Evolutionary conservation across 352 stramenopile genomes (phyloP).

Genomic region (Globisporangium spinosum): DNA sequence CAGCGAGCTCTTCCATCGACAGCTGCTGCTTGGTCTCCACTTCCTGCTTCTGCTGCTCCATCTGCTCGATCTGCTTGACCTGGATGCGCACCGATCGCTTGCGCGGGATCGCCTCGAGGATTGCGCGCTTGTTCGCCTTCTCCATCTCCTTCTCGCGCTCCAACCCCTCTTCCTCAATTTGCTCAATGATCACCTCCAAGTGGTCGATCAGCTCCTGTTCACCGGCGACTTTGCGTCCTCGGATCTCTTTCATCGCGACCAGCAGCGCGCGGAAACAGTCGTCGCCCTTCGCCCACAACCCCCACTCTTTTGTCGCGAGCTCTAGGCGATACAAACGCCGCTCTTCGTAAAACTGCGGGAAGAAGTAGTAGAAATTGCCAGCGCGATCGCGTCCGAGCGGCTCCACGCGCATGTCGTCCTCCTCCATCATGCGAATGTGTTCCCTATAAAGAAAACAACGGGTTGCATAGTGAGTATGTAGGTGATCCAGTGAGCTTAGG

Average conservation of each 20-base stretch:
- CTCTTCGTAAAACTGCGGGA: slow-evolving; percentile 85
- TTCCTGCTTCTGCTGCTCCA: slow-evolving; percentile 71
- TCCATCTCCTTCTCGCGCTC: slow-evolving; percentile 54
- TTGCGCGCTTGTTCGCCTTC: slow-evolving; percentile 69
- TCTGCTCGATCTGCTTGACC: slow-evolving; percentile 79
- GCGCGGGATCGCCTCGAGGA: slow-evolving; percentile 79
- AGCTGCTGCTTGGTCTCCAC: slow-evolving; percentile 51
- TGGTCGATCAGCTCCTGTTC: slow-evolving; percentile 78
- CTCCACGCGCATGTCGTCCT: slow-evolving; percentile 78
- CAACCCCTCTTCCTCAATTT: slow-evolving; percentile 63
- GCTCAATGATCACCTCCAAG: slow-evolving; percentile 75
- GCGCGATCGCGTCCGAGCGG: slow-evolving; percentile 68
- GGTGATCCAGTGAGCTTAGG: background rate
- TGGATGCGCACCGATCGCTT: slow-evolving; percentile 82
- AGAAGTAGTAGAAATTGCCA: slow-evolving; percentile 81
- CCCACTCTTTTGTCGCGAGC: slow-evolving; percentile 45
- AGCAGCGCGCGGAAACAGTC: slow-evolving; percentile 56
- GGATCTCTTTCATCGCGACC: slow-evolving; percentile 48
- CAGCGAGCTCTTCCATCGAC: slow-evolving; percentile 57
- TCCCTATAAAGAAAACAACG: slow-evolving; percentile 31
- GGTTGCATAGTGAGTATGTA: background rate
- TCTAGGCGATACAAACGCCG: slow-evolving; percentile 70
- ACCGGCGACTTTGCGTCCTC: slow-evolving; percentile 60
- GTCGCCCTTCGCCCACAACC: slow-evolving; percentile 77
- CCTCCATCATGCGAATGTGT: slow-evolving; percentile 85